A percentile compares a stretch with the other conserved stretches of the same genome.
phyloP scores from a whole-genome alignment of 1,284 basidiomycete species.

The Puccinia coronata region DNA sequence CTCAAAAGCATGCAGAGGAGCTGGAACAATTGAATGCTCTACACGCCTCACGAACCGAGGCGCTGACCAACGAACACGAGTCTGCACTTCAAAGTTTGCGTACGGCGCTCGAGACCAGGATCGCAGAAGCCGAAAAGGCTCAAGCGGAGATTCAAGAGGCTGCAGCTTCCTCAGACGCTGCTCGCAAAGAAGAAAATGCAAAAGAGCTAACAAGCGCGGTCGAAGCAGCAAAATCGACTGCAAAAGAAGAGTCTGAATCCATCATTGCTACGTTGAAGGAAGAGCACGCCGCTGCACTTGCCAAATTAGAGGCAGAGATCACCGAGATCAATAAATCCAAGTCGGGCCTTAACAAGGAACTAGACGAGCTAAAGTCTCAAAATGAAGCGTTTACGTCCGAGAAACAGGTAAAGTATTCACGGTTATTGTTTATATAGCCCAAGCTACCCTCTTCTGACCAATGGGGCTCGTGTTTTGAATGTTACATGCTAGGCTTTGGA shows the following conservation, averaged over 20 bases:
- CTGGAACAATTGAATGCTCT: constrained; percentile 10
- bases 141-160: neutral
- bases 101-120: constrained; percentile 7
- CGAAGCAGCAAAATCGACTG: constrained; percentile 2
- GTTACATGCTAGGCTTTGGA: constrained; percentile 18
- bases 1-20: constrained; percentile 15
- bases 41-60: constrained; percentile 34
- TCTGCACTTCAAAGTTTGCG: constrained; percentile 27
- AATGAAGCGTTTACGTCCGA: neutral
- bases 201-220: constrained; percentile 1
- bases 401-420: constrained; percentile 27
- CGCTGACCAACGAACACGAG: constrained; percentile 27
- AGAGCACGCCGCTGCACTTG: constrained; percentile 18
- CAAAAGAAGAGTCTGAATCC: constrained; percentile 9
- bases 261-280: constrained; percentile 10
- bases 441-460: neutral
- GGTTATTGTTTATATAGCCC: neutral
- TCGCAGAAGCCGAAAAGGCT: constrained; percentile 20
- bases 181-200: constrained; percentile 18
- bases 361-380: constrained; percentile 7
- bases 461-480: neutral
- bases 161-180: neutral
- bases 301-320: constrained; percentile 25
- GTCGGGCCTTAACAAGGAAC: neutral
- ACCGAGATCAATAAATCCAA: constrained; percentile 8